Base-by-base conservation (phyloP, 2,329 filamentous ascomycete species). In the Aureobasidium sp. region DNA sequence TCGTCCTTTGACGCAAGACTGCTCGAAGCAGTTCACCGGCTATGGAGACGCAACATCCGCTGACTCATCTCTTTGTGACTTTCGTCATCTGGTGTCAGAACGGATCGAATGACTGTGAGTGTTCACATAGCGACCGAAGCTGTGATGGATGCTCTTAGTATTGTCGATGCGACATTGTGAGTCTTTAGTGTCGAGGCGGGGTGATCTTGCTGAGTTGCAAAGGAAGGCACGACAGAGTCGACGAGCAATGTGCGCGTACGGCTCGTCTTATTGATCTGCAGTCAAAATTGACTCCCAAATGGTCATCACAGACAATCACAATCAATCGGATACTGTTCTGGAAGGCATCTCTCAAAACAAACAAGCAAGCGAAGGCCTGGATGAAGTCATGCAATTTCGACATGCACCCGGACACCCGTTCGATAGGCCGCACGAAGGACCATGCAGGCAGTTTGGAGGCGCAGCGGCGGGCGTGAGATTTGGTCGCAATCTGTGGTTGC, bases 311-410 rank as follows among this genome's bases (percentile, higher is more conserved):
- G 55, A 45, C 31, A 58, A 58, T 58, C 55, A 17, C 42, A 58
- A 59, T 59, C 44, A 59, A 49, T 49, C 44, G 44, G 44, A 15
- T 48, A 29, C 55, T 14, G 5, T 58, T 47, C 42, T 41, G 25
- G 56, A 49, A 59, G 27, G 3, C 20, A 14, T 20, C 11, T 9
- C 31, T 14, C 22, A 59, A 15, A 48, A 49, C 56, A 59, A 59
- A 59, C 44, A 59, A 48, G 29, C 42, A 59, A 48, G 44, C 44
- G 36, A 45, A 20, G 27, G 56, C 29, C 41, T 47, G 9, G 12
- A 58, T 58, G 55, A 58, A 58, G 55, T 58, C 55, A 59, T 59
- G 31, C 36, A 59, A 59, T 59, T 36, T 59, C 56, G 44, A 49
- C 41, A 41, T n/a, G 14, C 14, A 31, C 34, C 44, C 31, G 56